Evolutionary conservation across 2,329 filamentous ascomycete genomes (phyloP).

Genomic region (Botrytis squamosa): DNA sequence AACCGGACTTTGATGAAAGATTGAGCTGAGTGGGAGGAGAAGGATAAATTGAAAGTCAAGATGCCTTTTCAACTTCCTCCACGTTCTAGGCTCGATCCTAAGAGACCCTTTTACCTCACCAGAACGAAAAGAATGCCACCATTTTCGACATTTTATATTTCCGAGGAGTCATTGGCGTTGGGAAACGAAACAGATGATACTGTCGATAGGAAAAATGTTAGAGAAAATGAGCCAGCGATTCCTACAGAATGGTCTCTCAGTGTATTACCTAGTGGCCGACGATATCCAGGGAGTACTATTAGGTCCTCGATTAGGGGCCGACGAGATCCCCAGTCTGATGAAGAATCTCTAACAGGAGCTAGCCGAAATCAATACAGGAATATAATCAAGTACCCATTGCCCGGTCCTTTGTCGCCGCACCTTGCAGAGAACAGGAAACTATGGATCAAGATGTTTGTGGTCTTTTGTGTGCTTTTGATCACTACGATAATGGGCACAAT

Average conservation of each 20-base stretch:
- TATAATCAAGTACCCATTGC: conserved; percentile 21
- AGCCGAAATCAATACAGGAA: neutral
- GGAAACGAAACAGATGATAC: conserved; percentile 7
- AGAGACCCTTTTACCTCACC: conserved; percentile 1
- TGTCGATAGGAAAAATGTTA: neutral
- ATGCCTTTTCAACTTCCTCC: conserved; percentile 16
- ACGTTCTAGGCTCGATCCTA: conserved; percentile 4
- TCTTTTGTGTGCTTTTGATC: conserved; percentile 24
- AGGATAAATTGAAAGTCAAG: conserved; percentile 4
- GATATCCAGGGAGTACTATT: neutral
- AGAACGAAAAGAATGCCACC: conserved; percentile 14
- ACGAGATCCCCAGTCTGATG: conserved; percentile 4
- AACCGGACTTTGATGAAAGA: neutral
- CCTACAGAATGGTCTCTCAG: conserved; percentile 2
- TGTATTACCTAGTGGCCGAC: neutral
- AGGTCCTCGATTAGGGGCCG: neutral
- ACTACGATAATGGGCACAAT: conserved; percentile 27
- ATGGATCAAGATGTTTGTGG: conserved; percentile 28
- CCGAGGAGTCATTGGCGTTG: conserved; percentile 2
- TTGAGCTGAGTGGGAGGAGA: neutral
- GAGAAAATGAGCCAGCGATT: neutral
- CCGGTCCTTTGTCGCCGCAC: conserved; percentile 21
- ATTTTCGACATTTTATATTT: conserved; percentile 18
- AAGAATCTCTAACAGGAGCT: conserved; percentile 7
- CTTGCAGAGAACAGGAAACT: conserved; percentile 24